phyloP scores from a whole-genome alignment of 148 eudicot species.

The Rhododendron mucronatum region DNA sequence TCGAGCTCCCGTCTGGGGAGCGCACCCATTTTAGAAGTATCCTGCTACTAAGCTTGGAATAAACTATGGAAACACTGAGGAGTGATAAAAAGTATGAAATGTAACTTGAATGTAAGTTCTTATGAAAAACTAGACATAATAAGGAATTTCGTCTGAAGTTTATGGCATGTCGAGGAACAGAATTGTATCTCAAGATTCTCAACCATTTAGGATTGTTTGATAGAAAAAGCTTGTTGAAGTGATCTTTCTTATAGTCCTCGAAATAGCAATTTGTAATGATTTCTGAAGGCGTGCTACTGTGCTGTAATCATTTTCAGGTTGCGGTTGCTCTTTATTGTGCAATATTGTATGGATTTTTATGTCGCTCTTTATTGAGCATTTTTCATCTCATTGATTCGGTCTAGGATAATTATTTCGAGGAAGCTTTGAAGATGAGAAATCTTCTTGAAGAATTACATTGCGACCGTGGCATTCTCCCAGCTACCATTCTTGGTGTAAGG shows the following conservation, averaged over 20 bases:
- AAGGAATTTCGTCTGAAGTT: too few species aligned
- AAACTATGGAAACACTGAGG: background rate
- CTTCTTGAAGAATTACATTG: constrained; percentile 85
- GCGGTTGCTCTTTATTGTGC: background rate
- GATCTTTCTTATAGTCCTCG: background rate
- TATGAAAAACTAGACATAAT: too few species aligned
- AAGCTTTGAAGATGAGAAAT: constrained; percentile 97
- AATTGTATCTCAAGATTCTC: too few species aligned
- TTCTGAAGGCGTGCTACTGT: background rate
- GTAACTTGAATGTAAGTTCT: background rate
- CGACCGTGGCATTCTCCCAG: constrained; percentile 76
- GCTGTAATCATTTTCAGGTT: background rate
- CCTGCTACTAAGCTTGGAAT: background rate
- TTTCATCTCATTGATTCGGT: background rate
- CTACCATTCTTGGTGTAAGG: constrained; percentile 95
- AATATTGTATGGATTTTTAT: background rate
- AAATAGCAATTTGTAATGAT: background rate
- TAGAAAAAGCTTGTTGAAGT: background rate
- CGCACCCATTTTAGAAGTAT: too few species aligned
- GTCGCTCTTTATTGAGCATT: background rate
- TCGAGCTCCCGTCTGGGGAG: too few species aligned
- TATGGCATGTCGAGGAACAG: too few species aligned
- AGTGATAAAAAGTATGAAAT: background rate
- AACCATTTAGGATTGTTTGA: too few species aligned
- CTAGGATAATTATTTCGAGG: constrained; percentile 98